These are phyloP conservation scores for Salix udensis DNA, from an alignment of 345 rosid species.

Conservation along the genomic window DNA sequence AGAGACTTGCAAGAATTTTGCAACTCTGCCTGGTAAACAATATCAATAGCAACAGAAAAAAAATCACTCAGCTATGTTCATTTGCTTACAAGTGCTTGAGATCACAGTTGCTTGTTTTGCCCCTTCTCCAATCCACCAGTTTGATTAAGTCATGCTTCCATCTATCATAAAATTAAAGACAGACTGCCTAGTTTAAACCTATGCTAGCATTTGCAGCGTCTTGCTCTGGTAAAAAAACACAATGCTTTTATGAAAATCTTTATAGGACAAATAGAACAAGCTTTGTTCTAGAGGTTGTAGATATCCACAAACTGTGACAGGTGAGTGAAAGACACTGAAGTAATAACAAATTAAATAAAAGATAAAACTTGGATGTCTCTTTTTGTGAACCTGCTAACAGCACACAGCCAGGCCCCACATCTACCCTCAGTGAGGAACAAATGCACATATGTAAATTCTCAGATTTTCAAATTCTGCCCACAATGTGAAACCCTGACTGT, in stretches of 20 bases:
- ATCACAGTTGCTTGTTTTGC: not conserved
- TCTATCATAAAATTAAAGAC: no score
- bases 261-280: not conserved
- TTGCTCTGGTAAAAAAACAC: not conserved
- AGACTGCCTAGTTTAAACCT: not conserved
- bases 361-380: not conserved
- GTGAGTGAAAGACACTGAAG: not conserved
- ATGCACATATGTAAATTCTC: not conserved
- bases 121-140: no score
- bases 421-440: not conserved
- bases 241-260: not conserved
- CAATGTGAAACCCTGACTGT: not conserved
- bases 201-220: not conserved
- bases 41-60: no score
- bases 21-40: not conserved
- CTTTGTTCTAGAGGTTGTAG: not conserved
- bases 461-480: not conserved
- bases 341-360: not conserved
- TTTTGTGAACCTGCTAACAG: not conserved
- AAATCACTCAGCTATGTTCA: not conserved
- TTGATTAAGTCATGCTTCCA: no score
- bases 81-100: not conserved
- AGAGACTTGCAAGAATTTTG: not conserved
- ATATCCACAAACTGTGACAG: not conserved
- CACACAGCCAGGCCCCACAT: not conserved